Conservation (phyloP, 192 early-diverging fungal genomes). For the Gonapodya prolifera region DNA sequence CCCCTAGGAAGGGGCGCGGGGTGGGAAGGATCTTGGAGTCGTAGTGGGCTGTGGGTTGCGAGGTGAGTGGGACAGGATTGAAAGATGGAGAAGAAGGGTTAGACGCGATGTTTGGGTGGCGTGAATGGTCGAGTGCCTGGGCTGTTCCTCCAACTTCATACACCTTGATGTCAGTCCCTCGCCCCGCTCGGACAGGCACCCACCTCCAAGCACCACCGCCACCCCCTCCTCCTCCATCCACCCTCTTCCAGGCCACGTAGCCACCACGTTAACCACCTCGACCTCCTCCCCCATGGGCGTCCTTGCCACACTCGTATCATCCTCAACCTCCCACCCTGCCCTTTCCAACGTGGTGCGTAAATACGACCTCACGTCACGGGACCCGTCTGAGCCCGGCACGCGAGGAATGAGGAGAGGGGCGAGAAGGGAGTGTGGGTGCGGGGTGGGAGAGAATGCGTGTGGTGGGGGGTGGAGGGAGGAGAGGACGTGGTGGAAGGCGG, state of each 20-base stretch:
- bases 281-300: slow-evolving; percentile 59
- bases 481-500: background rate
- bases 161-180: background rate
- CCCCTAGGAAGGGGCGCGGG: slow-evolving; percentile 61
- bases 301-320: slow-evolving; percentile 57
- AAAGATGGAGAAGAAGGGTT: background rate
- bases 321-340: slow-evolving; percentile 69
- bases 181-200: background rate
- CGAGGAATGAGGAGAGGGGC: slow-evolving; percentile 63
- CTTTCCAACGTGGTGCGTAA: slow-evolving; percentile 45
- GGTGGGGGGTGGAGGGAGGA: background rate
- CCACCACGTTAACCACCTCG: slow-evolving; percentile 74
- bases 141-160: background rate
- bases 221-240: background rate
- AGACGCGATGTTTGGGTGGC: background rate
- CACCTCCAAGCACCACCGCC: background rate
- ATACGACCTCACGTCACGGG: slow-evolving; percentile 52
- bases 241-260: slow-evolving; percentile 29
- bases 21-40: slow-evolving; percentile 69
- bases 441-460: background rate
- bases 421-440: slow-evolving; percentile 23
- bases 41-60: slow-evolving; percentile 62
- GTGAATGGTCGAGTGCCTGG: background rate
- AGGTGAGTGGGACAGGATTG: background rate
- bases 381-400: slow-evolving; percentile 60